These are phyloP conservation scores for Paramecium caudatum DNA, from an alignment of 73 alveolate genomes.

Conservation along the genomic window DNA sequence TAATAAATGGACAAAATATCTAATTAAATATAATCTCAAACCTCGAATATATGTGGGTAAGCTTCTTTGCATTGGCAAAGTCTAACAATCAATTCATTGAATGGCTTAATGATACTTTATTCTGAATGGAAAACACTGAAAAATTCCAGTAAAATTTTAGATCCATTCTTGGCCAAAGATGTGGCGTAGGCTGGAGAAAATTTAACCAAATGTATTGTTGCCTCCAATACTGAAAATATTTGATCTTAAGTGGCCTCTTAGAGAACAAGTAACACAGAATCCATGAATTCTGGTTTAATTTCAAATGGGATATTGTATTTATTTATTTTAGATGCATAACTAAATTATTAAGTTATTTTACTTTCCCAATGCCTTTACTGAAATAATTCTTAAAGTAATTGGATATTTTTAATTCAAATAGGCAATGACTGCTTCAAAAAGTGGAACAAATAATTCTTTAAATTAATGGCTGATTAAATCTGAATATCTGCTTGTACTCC, in stretches of 20 bases:
- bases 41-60: conserved; percentile 41
- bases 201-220: conserved; percentile 51
- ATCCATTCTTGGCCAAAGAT: conserved; percentile 47
- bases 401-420: conserved; percentile 45
- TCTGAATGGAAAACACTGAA: conserved; percentile 62
- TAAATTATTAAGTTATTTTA: not conserved
- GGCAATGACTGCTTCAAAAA: conserved; percentile 53
- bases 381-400: conserved; percentile 58
- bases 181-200: conserved; percentile 52
- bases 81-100: conserved; percentile 51
- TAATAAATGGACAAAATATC: conserved; percentile 71
- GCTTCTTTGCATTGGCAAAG: conserved; percentile 60
- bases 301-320: not conserved
- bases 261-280: conserved; percentile 14
- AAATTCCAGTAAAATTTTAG: conserved; percentile 43
- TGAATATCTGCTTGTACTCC: conserved; percentile 76
- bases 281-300: conserved; percentile 35
- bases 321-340: conserved; percentile 11
- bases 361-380: conserved; percentile 76
- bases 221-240: conserved; percentile 61
- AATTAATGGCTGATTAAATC: conserved; percentile 62
- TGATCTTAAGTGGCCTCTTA: conserved; percentile 61
- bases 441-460: conserved; percentile 72
- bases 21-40: not conserved
- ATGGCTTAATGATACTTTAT: conserved; percentile 25